Evolutionary conservation across 257 asterid genomes (phyloP).

Genomic region (Verbascum thapsus): DNA sequence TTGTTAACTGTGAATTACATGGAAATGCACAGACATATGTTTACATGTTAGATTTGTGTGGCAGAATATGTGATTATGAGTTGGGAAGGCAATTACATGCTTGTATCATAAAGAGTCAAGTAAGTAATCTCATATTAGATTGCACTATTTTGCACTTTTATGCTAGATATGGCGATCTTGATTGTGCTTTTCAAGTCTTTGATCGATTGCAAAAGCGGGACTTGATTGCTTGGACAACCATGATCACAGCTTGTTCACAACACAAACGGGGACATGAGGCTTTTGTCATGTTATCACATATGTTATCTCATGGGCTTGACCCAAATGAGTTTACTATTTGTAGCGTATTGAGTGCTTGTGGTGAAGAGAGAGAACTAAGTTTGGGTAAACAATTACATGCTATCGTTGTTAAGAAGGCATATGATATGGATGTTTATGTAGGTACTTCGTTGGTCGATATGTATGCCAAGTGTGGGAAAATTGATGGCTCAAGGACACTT

Average conservation of each 20-base stretch:
- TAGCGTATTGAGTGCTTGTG: too few species aligned
- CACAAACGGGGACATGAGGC: too few species aligned
- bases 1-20: slow-evolving; percentile 84
- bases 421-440: slow-evolving; percentile 65
- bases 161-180: slow-evolving; percentile 66
- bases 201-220: slow-evolving; percentile 51
- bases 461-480: slow-evolving; percentile 77
- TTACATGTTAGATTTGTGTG: slow-evolving; percentile 57
- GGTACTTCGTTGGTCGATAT: slow-evolving; percentile 74
- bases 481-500: slow-evolving; percentile 49
- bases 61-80: slow-evolving; percentile 44
- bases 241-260: too few species aligned
- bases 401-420: too few species aligned
- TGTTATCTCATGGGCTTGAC: slow-evolving; percentile 65
- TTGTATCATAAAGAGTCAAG: too few species aligned
- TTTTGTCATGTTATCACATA: slow-evolving; percentile 49
- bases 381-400: too few species aligned
- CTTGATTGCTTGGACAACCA: too few species aligned
- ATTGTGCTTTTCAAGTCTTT: slow-evolving; percentile 56
- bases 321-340: slow-evolving; percentile 80
- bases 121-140: too few species aligned
- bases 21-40: too few species aligned
- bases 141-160: slow-evolving; percentile 70
- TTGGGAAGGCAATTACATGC: slow-evolving; percentile 85
- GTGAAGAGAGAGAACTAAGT: too few species aligned